A percentile compares a stretch with the other conserved stretches of the same genome.
Conservation (phyloP, 2,329 filamentous ascomycete species). For the Nannizziopsis arthrosporioides region DNA sequence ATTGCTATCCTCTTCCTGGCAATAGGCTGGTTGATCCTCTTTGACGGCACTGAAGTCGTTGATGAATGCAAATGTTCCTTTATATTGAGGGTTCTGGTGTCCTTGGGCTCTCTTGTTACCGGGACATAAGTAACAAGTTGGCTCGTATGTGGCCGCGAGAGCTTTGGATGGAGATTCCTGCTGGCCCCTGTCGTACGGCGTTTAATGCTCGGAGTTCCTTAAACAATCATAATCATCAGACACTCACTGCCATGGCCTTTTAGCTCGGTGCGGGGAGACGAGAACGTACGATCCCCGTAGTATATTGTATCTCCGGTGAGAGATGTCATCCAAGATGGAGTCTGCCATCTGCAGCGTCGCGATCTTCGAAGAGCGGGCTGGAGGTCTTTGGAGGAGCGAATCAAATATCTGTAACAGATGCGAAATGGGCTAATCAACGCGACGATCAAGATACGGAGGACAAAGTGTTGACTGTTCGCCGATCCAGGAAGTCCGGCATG, state of each 20-base stretch:
- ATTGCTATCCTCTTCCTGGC: conserved; percentile 38
- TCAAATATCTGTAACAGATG: too few relatives aligned
- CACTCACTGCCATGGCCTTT: conserved; percentile 92
- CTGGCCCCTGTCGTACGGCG: conserved; percentile 48
- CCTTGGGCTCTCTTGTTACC: conserved; percentile 81
- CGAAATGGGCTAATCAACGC: too few relatives aligned
- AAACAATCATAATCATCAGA: not conserved
- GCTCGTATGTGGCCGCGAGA: conserved; percentile 68
- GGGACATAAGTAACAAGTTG: conserved; percentile 89
- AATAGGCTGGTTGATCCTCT: conserved; percentile 76
- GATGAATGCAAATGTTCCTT: conserved; percentile 82
- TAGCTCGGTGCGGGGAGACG: conserved; percentile 90
- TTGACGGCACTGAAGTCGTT: conserved; percentile 98
- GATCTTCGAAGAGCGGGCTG: not conserved
- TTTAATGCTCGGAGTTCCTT: not conserved
- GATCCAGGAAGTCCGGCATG: too few relatives aligned
- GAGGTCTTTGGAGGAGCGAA: not conserved
- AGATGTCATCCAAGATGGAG: conserved; percentile 83
- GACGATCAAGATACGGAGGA: too few relatives aligned
- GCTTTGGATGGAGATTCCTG: conserved; percentile 61
- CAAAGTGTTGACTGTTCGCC: too few relatives aligned
- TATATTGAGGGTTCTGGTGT: conserved; percentile 73
- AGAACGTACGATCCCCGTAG: conserved; percentile 83
- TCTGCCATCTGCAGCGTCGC: conserved; percentile 49
- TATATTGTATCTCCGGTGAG: conserved; percentile 86